Evolutionary conservation across 1,284 basidiomycete genomes (phyloP), one percentile per base, ranked within the genome.

Genomic region (Ustilago shanxiensis): DNA sequence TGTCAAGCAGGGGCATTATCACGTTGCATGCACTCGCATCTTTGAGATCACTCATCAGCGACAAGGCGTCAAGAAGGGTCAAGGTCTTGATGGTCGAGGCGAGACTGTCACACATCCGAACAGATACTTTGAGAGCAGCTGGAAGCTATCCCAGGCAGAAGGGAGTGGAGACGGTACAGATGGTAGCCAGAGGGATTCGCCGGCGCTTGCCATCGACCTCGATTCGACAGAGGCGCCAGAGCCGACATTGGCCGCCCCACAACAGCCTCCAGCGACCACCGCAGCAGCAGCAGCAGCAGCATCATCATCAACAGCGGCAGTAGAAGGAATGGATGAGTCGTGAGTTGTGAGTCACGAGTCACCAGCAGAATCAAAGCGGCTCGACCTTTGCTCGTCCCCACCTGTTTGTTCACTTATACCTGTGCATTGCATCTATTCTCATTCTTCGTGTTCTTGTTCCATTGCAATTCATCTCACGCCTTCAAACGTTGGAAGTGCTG

Each of bases 81-180:
- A 96, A 31, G 96, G 96, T 0, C 83, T 97, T 53, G 77, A 75
- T 31, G 94, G 94, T 5, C 90, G 89, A 13, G 93, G 93, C 0
- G 96, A 98, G 85, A 93, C 91, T 72, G 93, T 98, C 31, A 93
- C 91, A 31, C 97, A 99, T 88, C 97, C 97, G 3, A 99, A 99
- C 86, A 92, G 95, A 73, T 90, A 88, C 81, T 88, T 88, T 65
- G 89, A 90, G 72, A 80, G 87, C 69, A 88, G 88, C 79, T 84
- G 88, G 76, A 72, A 72, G 66, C 50, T 77, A 14, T 55, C 69
- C 0, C 66, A 77, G 35, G n/a, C 37, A 18, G 63, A 59, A 11
- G 60, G 52, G 5, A 44, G 35, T 13, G 56, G 50, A 20, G 59
- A 60, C 16, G 45, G 47, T 18, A 39, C 49, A 13, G 59, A 67